phyloP scores from a whole-genome alignment of 2,329 filamentous ascomycete genomes.

The Colletotrichum sp. region DNA sequence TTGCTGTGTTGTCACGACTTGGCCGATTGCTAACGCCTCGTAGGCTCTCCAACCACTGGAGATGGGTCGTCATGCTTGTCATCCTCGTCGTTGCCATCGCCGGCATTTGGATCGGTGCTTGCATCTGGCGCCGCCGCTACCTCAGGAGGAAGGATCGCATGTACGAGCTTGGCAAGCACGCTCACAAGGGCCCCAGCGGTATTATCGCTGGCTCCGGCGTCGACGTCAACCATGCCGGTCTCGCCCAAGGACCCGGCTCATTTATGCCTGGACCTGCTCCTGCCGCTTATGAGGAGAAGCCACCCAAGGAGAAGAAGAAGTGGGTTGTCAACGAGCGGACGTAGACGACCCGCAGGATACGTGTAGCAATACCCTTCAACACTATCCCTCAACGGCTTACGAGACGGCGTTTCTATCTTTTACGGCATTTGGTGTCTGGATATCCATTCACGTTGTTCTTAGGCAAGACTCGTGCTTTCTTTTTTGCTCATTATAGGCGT shows the following conservation, averaged over 20 bases:
- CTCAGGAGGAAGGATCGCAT: slow-evolving; percentile 71
- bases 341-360: slow-evolving; percentile 27
- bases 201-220: slow-evolving; percentile 37
- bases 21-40: neutral
- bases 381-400: slow-evolving; percentile 9
- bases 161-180: slow-evolving; percentile 51
- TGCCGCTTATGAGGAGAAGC: slow-evolving; percentile 39
- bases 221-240: slow-evolving; percentile 22
- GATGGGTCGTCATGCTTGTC: slow-evolving; percentile 84
- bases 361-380: neutral
- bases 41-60: slow-evolving; percentile 74
- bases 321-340: slow-evolving; percentile 51
- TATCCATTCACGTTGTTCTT: slow-evolving; percentile 2
- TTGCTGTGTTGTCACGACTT: slow-evolving; percentile 8
- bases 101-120: slow-evolving; percentile 69
- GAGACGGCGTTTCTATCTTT: slow-evolving; percentile 16
- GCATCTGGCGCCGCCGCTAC: slow-evolving; percentile 76
- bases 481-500: slow-evolving; percentile 2
- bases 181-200: slow-evolving; percentile 33
- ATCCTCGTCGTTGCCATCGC: slow-evolving; percentile 74
- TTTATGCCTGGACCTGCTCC: slow-evolving; percentile 34
- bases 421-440: slow-evolving; percentile 15
- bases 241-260: slow-evolving; percentile 30
- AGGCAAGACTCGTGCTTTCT: neutral
- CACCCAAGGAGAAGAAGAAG: slow-evolving; percentile 50